Evolutionary conservation across 2,329 filamentous ascomycete genomes (phyloP), one percentile per base, ranked within the genome.

Genomic region (Zymoseptoria passerinii): DNA sequence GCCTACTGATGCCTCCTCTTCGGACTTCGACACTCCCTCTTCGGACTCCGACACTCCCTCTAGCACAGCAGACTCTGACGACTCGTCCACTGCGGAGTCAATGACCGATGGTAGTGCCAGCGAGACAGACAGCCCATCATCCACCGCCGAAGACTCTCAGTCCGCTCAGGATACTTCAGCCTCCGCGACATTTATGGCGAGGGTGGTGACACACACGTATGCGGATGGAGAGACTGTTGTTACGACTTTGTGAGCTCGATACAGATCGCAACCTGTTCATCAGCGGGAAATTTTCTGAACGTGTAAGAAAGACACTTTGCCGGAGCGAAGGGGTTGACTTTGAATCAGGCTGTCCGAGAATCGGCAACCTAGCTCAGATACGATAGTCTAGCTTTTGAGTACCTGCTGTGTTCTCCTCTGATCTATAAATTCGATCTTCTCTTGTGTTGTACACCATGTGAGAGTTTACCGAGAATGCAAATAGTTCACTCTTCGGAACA

Each of bases 171-270:
- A 44, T n/a, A 16, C 13, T 6, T 10, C 35, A 44, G 9, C 35
- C 35, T 13, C 35, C 35, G 4, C 35, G 7, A 44, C 35, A 2
- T 44, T 44, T 16, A 44, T 44, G 35, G 13, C 10, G 35, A 44
- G 35, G 35, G n/a, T 13, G 13, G 52, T 58, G 8, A 52, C 49
- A 2, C 57, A 58, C 13, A 58, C 56, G 2, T 58, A 50, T 18
- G 52, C 52, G 9, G 29, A 58, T 48, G 52, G 56, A 4, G 19
- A 18, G 20, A 54, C 52, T 13, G 48, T 50, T 16, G 19, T 53
- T 3, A 58, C 56, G 23, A 58, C 52, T 18, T 44, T 58, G 50
- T 57, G 50, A 57, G 55, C 52, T 35, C 54, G 7, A 35, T 50
- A 28, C 50, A 29, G 9, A 56, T 27, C n/a, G 29, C 44, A 8